phyloP scores from a whole-genome alignment of 768 basidiomycete genomes.

The Suillus paluster region DNA sequence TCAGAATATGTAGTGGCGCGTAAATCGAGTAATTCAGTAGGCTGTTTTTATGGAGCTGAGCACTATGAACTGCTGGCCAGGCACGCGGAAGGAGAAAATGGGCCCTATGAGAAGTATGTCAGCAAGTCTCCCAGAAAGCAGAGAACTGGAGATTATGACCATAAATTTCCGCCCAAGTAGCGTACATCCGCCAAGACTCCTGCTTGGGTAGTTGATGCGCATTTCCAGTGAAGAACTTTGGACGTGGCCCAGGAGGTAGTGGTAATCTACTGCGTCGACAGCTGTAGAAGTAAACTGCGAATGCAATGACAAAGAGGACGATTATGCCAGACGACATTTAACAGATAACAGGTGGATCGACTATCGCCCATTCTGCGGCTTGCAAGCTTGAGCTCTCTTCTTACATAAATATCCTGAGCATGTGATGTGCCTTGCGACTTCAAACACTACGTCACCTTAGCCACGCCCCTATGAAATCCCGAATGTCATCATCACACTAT shows the following conservation, averaged over 20 bases:
- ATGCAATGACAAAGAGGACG: not conserved
- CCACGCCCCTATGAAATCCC: no score
- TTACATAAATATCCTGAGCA: not conserved
- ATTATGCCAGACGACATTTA: not conserved
- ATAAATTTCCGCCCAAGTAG: not conserved
- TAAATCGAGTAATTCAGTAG: not conserved
- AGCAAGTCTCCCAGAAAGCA: not conserved
- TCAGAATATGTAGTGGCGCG: conserved; percentile 3
- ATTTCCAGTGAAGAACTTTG: conserved; percentile 1
- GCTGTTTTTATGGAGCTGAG: not conserved
- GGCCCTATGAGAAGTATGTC: not conserved
- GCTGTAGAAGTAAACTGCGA: not conserved
- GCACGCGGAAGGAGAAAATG: conserved; percentile 1
- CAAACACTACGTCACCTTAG: no score
- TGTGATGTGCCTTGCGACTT: not conserved
- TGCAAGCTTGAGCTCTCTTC: no score
- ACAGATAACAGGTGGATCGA: not conserved
- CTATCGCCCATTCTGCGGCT: not conserved
- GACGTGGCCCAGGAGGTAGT: not conserved
- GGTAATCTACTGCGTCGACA: not conserved
- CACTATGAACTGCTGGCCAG: not conserved
- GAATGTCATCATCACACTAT: no score
- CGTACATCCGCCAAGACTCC: not conserved
- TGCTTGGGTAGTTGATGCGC: not conserved
- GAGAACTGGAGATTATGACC: not conserved